Base-by-base conservation (phyloP, 495 filamentous ascomycete species). In the Astrothelium macrocarpum region DNA sequence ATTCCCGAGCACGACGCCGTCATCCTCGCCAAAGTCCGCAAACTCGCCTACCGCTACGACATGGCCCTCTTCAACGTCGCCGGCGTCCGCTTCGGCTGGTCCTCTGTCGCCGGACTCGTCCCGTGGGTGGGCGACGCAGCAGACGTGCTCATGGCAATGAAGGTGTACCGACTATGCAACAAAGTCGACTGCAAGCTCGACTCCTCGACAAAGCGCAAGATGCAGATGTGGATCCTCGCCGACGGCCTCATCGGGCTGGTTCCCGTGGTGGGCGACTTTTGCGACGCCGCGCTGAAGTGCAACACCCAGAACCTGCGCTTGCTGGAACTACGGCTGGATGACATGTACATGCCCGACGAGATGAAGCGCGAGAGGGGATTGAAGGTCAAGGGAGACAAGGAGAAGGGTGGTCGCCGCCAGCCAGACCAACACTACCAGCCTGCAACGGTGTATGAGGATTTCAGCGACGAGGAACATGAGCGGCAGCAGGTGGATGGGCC, bases 181-280 rank as follows among this genome's bases (percentile, higher is more conserved):
- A 80, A 82, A 31, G 78, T 95, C 39, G 84, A 93, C 56, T 89
- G 89, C 62, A 85, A 85, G 7, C 83, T 95, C 31, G 86, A 85
- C 3, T 53, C 69, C 20, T 62, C 64, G 0, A 70, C 91, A 36
- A 77, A 74, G 45, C 72, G 71, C n/a, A 76, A 77, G 68, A 96
- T 97, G 93, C 62, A 89, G 60, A 72, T 89, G 63, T 90, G 95
- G 73, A 80, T 97, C 53, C 58, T 84, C 2, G 59, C 92, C 31
- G 94, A 97, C 73, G 89, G 95, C 66, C 68, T 83, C 60, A 79
- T 96, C 46, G 94, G 94, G 16, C 77, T 98, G 9, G 77, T 96
- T 23, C 94, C 94, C 0, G 82, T 97, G 66, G 61, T 96, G 5
- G 94, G 94, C 23, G 94, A 97, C 68, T 28, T 97, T 28, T 82